Evolutionary conservation across 345 rosid species (phyloP), one percentile per base, ranked within the genome.

Genomic region (Stellera chamaejasme): DNA sequence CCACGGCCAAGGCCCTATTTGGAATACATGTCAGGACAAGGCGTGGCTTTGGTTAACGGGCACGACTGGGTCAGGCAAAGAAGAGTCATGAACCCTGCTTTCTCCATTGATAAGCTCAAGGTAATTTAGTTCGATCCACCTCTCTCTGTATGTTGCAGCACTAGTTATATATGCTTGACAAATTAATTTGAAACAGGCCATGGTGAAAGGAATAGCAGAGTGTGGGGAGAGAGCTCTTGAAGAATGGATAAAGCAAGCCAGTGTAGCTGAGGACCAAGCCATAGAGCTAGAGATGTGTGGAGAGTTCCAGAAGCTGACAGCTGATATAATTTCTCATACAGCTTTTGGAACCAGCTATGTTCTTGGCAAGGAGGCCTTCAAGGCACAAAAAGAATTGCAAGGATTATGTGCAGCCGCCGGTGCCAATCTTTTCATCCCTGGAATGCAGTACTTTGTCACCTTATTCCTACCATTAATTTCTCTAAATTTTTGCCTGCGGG

Each of bases 341-440:
- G 79, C 81, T 10, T 75, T 79, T 71, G 81, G 83, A 44, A 75
- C 73, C 54, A 73, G 65, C 69, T 75, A 64, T 41, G 59, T 4
- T 6, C 52, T 67, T 48, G 81, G 83, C 5, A 75, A 65, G 48
- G 74, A 66, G 55, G 75, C 74, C 11, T 82, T 71, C 63, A 44
- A 56, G 6, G 65, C 75, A 42, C 83, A 71, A 65, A 23, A 43
- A 47, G 69, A 69, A 64, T 77, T 77, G 61, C 65, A 57, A 39
- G 52, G 25, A 1, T 55, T 43, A 23, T 64, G 47, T 56, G 60
- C 39, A n/a, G 43, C 48, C 32, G 45, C 67, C 19, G 1, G 42
- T 13, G 14, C 48, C 5, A 32, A 48, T 11, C 0, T 65, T 16
- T 69, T 54, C 66, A 55, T 79, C 53, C 82, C 82, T 26, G 78